Conservation (phyloP, 2,329 filamentous ascomycete species). For the Fusarium sp. region DNA sequence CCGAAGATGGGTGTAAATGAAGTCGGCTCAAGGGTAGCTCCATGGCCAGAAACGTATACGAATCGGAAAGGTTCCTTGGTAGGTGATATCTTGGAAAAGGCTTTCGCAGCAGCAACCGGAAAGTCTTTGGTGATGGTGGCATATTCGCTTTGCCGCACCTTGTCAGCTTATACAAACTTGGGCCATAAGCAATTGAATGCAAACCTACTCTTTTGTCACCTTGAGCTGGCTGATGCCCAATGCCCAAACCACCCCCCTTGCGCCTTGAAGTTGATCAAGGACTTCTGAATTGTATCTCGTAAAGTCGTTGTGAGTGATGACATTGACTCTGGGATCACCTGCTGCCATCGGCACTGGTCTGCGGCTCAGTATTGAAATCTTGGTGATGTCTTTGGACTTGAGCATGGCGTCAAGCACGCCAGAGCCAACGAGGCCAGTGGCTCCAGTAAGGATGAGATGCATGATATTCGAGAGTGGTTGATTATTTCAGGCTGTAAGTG, state of each 20-base stretch:
- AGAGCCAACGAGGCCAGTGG: slow-evolving; percentile 33
- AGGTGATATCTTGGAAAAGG: slow-evolving; percentile 18
- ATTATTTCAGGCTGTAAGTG: too few relatives aligned
- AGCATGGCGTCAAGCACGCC: slow-evolving; percentile 34
- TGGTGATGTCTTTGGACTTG: slow-evolving; percentile 32
- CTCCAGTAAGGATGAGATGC: slow-evolving; percentile 46
- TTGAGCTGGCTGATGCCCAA: slow-evolving; percentile 33
- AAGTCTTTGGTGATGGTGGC: slow-evolving; percentile 30
- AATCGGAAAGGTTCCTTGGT: slow-evolving; percentile 27
- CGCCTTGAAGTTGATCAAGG: slow-evolving; percentile 20
- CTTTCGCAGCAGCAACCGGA: slow-evolving; percentile 22
- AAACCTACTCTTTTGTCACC: slow-evolving; percentile 28
- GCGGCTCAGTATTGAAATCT: slow-evolving; percentile 34
- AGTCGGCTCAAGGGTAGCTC: slow-evolving; percentile 13
- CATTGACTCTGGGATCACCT: slow-evolving; percentile 24
- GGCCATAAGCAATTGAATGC: not conserved
- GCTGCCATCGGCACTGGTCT: slow-evolving; percentile 25
- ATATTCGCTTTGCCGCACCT: slow-evolving; percentile 14
- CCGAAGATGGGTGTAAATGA: slow-evolving; percentile 20
- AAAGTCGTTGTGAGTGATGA: slow-evolving; percentile 30
- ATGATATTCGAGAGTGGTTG: not conserved
- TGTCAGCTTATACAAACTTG: not conserved
- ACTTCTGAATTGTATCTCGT: slow-evolving; percentile 11
- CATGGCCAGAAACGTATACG: slow-evolving; percentile 25
- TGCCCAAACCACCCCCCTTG: slow-evolving; percentile 32